A percentile compares a stretch with the other conserved stretches of the same genome.
Evolutionary conservation across 805 yeast genomes (phyloP).

Genomic region (Metschnikowia cerradonensis): DNA sequence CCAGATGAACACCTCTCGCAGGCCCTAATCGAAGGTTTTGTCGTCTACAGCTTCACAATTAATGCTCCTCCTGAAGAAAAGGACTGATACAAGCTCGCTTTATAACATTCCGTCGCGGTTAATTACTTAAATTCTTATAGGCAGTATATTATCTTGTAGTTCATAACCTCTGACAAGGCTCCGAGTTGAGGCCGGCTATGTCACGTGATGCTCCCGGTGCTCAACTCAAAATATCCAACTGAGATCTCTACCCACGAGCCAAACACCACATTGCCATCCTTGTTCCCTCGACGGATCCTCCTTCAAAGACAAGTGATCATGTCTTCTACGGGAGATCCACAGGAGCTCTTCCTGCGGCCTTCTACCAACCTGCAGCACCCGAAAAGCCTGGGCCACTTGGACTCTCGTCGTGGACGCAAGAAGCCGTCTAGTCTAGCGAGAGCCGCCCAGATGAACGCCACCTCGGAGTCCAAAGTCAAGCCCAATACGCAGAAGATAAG

Average conservation of each 20-base stretch:
- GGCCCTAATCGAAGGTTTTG: constrained; percentile 40
- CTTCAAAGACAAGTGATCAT: neutral
- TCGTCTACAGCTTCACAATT: constrained; percentile 33
- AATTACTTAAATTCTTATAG: no score
- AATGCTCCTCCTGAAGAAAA: no score
- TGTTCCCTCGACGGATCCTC: neutral
- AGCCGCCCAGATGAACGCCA: neutral
- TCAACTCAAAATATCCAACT: neutral
- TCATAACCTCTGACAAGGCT: neutral
- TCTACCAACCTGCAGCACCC: neutral
- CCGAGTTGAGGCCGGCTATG: neutral
- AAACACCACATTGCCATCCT: neutral
- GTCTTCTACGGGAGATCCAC: neutral
- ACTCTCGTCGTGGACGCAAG: constrained; percentile 4
- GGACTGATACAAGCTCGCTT: no score
- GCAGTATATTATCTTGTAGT: neutral
- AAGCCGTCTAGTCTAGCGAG: constrained; percentile 1
- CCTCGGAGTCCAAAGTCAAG: neutral
- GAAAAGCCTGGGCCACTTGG: neutral
- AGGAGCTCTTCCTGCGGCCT: neutral
- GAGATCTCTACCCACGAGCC: neutral
- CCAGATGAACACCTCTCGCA: constrained; percentile 26
- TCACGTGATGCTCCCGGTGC: neutral
- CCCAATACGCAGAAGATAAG: neutral
- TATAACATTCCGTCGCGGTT: no score